Percentiles rank a stretch among this genome's conserved stretches.
These are phyloP conservation scores for Thyridium curvatum DNA, from an alignment of 2,329 filamentous ascomycete species.

Conservation along the genomic window DNA sequence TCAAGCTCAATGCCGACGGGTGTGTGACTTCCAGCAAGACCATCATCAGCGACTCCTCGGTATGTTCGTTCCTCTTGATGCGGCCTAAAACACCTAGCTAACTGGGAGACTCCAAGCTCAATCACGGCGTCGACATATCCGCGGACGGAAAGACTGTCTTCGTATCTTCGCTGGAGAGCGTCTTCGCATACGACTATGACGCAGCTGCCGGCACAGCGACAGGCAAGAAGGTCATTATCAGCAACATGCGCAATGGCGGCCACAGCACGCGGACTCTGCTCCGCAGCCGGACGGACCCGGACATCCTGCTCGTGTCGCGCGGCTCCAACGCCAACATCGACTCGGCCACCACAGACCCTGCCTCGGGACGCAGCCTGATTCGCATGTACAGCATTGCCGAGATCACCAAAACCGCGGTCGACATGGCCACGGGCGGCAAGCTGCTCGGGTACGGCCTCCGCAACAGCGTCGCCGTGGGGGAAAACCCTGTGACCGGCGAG, in stretches of 20 bases:
- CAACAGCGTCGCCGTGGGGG: constrained; percentile 57
- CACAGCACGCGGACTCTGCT: constrained; percentile 49
- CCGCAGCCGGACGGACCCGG: constrained; percentile 34
- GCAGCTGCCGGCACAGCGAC: constrained; percentile 30
- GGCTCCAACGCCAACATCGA: constrained; percentile 49
- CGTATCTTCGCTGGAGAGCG: constrained; percentile 32
- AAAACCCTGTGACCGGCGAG: constrained; percentile 29
- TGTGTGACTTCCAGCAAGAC: constrained; percentile 4
- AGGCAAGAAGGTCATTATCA: constrained; percentile 33
- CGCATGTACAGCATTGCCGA: constrained; percentile 48
- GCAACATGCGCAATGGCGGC: constrained; percentile 38
- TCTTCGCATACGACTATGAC: constrained; percentile 47
- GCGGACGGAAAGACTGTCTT: constrained; percentile 22
- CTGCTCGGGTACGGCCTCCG: constrained; percentile 49
- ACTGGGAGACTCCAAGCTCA: constrained; percentile 9
- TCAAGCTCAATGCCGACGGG: constrained; percentile 3
- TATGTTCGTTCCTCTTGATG: neutral
- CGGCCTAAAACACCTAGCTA: too few relatives aligned
- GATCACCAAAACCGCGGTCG: constrained; percentile 12
- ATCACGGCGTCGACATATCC: constrained; percentile 22
- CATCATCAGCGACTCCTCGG: constrained; percentile 3
- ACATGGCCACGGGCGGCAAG: constrained; percentile 10
- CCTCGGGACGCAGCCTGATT: constrained; percentile 43
- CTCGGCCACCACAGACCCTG: constrained; percentile 29
- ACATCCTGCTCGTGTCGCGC: constrained; percentile 43